Evolutionary conservation across 2,329 filamentous ascomycete species (phyloP).

Genomic region (Claviceps paspali): DNA sequence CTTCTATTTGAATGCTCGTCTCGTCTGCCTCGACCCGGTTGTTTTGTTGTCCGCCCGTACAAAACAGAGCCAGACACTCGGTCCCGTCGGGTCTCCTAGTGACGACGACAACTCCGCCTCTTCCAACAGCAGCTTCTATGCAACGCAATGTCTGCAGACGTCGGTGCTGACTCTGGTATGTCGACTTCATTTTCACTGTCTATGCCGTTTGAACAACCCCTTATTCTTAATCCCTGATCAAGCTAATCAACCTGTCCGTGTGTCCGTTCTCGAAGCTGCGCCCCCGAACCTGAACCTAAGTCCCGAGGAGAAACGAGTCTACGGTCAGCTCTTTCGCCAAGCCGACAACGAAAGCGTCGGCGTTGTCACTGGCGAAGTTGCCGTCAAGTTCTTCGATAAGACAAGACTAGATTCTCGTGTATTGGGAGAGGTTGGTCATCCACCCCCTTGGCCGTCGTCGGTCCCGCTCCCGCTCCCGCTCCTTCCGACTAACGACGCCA

Average conservation of each 20-base stretch:
- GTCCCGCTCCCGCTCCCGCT: not conserved
- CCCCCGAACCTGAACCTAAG: constrained; percentile 72
- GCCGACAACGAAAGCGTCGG: constrained; percentile 85
- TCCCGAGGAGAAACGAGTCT: constrained; percentile 83
- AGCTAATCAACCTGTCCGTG: constrained; percentile 7
- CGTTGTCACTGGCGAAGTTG: constrained; percentile 88
- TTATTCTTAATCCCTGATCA: too few species aligned
- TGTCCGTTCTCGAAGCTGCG: constrained; percentile 23
- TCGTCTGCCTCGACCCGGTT: not conserved
- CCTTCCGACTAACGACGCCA: constrained; percentile 4
- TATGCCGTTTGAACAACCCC: not conserved
- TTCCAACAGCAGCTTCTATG: constrained; percentile 2
- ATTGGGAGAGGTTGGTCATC: constrained; percentile 60
- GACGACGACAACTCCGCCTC: constrained; percentile 2
- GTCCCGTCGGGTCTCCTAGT: not conserved
- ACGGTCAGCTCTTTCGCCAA: constrained; percentile 82
- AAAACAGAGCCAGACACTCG: not conserved
- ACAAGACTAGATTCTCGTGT: constrained; percentile 75
- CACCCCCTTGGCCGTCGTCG: not conserved
- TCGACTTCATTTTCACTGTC: not conserved
- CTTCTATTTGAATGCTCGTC: not conserved
- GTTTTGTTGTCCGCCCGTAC: not conserved
- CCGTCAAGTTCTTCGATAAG: constrained; percentile 96
- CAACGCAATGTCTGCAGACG: constrained; percentile 12
- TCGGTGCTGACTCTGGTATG: constrained; percentile 12